Evolutionary conservation across 1,284 basidiomycete genomes (phyloP).

Genomic region (Rhodotorula sp.): DNA sequence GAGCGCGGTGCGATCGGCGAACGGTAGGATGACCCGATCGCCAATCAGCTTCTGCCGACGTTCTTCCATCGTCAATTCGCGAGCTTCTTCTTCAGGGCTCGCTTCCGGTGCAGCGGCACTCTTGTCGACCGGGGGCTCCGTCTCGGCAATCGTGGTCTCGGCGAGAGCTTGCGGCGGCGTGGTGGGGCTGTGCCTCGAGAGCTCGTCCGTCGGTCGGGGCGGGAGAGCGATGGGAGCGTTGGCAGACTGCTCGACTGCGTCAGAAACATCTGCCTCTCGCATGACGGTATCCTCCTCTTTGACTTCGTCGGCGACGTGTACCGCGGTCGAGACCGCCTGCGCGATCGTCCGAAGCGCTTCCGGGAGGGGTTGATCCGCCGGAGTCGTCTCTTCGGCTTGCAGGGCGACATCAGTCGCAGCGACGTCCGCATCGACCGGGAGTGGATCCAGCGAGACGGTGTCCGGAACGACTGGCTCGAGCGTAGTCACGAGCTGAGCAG

Average conservation of each 20-base stretch:
- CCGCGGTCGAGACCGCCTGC: background rate
- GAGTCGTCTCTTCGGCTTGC: too few relatives aligned
- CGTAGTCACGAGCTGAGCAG: too few relatives aligned
- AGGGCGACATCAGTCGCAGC: too few relatives aligned
- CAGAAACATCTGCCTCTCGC: background rate
- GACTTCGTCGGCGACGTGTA: background rate
- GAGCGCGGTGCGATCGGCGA: slow-evolving; percentile 4
- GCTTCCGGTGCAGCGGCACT: too few relatives aligned
- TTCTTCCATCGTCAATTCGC: background rate
- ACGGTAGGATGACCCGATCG: background rate
- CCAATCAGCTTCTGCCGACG: background rate
- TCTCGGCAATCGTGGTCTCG: too few relatives aligned
- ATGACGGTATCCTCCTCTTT: background rate
- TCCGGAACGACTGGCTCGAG: too few relatives aligned
- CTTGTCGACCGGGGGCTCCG: too few relatives aligned
- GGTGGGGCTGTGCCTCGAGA: slow-evolving; percentile 5
- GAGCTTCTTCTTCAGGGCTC: background rate
- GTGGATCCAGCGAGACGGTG: too few relatives aligned
- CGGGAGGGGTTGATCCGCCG: too few relatives aligned
- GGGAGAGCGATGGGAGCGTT: background rate
- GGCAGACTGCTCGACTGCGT: background rate
- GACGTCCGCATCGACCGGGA: too few relatives aligned
- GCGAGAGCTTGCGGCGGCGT: background rate
- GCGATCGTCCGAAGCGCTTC: background rate
- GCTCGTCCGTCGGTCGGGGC: slow-evolving; percentile 10